Percentiles rank a stretch among this genome's conserved stretches.
Conservation (phyloP, 1,284 basidiomycete species). For the Trichosporon faecale region DNA sequence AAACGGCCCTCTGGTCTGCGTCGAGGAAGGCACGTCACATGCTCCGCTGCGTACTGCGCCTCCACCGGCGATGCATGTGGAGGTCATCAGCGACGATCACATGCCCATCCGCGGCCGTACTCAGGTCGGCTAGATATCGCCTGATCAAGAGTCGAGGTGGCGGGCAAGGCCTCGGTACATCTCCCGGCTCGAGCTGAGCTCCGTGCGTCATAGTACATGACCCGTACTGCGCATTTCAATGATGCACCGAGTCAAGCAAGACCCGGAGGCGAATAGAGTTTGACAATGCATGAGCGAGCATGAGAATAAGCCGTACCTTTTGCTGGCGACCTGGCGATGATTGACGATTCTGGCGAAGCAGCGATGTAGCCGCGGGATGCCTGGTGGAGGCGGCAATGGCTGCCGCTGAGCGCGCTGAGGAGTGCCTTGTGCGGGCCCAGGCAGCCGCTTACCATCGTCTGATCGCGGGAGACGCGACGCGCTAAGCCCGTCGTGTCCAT, state of each 20-base stretch:
- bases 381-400: slow-evolving; percentile 7
- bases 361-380: neutral
- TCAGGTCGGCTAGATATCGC: neutral
- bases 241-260: neutral
- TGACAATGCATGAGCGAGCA: neutral
- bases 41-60: too few species aligned
- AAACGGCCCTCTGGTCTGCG: neutral
- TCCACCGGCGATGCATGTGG: too few species aligned
- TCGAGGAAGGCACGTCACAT: too few species aligned
- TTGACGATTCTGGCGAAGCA: neutral
- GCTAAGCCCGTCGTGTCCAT: neutral
- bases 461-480: neutral
- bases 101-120: neutral
- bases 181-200: too few species aligned
- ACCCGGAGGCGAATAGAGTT: neutral
- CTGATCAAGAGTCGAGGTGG: neutral
- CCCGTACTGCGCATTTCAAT: too few species aligned
- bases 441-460: neutral
- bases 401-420: neutral
- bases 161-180: neutral
- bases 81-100: neutral
- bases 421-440: neutral
- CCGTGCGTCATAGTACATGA: too few species aligned
- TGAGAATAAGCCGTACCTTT: neutral
- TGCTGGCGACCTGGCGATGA: neutral